A percentile compares a stretch with the other conserved stretches of the same genome.
These are phyloP conservation scores for Filosporella fistucella DNA, from an alignment of 495 filamentous ascomycete species.

Conservation along the genomic window DNA sequence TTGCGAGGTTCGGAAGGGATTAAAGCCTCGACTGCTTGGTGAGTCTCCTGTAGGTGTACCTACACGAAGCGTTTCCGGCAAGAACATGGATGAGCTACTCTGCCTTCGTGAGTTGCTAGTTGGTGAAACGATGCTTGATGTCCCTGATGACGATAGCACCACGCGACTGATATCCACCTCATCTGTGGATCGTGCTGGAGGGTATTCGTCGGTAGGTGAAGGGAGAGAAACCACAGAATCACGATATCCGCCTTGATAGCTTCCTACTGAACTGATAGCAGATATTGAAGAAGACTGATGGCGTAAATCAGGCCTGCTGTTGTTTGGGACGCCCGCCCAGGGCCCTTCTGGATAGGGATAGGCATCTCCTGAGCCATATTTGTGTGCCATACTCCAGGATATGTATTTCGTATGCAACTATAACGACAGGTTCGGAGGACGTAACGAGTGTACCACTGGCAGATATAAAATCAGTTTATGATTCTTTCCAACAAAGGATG, in stretches of 20 bases:
- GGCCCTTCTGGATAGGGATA: constrained; percentile 14
- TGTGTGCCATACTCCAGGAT: constrained; percentile 20
- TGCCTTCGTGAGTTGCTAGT: background rate
- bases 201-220: background rate
- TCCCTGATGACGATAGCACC: constrained; percentile 2
- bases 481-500: too few species aligned
- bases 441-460: too few species aligned
- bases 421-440: constrained; percentile 5
- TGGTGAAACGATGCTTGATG: constrained; percentile 4
- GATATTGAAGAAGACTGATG: constrained; percentile 13
- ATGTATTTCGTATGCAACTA: background rate
- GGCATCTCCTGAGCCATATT: constrained; percentile 9
- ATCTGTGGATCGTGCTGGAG: constrained; percentile 4
- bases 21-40: constrained; percentile 4
- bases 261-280: constrained; percentile 11
- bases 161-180: constrained; percentile 18
- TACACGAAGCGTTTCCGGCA: constrained; percentile 14
- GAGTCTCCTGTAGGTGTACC: constrained; percentile 8
- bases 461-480: too few species aligned
- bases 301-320: constrained; percentile 6
- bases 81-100: background rate
- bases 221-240: constrained; percentile 14
- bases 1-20: constrained; percentile 13
- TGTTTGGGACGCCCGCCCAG: background rate
- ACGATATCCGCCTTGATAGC: background rate